These are phyloP conservation scores for Baudoinia panamericana DNA, from an alignment of 495 filamentous ascomycete genomes.

Conservation along the genomic window DNA sequence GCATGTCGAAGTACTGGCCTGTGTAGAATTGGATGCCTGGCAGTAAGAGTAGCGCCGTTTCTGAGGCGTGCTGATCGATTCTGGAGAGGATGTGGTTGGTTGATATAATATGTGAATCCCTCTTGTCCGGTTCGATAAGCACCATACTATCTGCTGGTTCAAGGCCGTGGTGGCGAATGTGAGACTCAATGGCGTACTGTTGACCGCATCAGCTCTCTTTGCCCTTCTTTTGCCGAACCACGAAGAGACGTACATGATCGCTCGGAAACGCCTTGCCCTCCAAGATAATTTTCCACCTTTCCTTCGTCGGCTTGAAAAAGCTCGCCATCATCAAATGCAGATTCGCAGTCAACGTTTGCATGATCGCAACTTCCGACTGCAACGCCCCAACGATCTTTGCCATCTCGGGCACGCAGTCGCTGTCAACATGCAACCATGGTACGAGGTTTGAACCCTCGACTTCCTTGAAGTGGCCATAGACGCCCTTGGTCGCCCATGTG, in stretches of 20 bases:
- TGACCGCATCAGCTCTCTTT: no score
- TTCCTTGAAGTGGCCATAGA: constrained; percentile 82
- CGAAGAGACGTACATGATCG: constrained; percentile 60
- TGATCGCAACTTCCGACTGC: constrained; percentile 70
- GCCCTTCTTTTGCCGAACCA: no score
- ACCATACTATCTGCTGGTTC: constrained; percentile 59
- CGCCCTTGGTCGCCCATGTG: constrained; percentile 87
- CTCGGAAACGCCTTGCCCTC: constrained; percentile 92
- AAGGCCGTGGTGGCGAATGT: constrained; percentile 67
- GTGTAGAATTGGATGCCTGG: constrained; percentile 93
- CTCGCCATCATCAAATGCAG: constrained; percentile 82
- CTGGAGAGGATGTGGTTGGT: constrained; percentile 61
- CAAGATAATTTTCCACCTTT: constrained; percentile 76
- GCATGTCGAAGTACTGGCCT: constrained; percentile 80
- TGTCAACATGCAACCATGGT: constrained; percentile 72
- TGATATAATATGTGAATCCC: constrained; percentile 40
- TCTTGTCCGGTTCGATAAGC: constrained; percentile 51
- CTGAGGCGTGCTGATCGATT: constrained; percentile 63
- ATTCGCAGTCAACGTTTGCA: constrained; percentile 89
- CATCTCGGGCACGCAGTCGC: constrained; percentile 55
- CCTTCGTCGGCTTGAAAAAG: constrained; percentile 70
- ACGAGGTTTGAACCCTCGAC: constrained; percentile 60
- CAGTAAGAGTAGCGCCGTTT: constrained; percentile 68
- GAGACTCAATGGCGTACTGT: constrained; percentile 79
- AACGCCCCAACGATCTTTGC: constrained; percentile 76